Percentiles rank a stretch among this genome's conserved stretches.
Evolutionary conservation across 2,329 filamentous ascomycete species (phyloP).

Genomic region (Ilyonectria mors-panacis): DNA sequence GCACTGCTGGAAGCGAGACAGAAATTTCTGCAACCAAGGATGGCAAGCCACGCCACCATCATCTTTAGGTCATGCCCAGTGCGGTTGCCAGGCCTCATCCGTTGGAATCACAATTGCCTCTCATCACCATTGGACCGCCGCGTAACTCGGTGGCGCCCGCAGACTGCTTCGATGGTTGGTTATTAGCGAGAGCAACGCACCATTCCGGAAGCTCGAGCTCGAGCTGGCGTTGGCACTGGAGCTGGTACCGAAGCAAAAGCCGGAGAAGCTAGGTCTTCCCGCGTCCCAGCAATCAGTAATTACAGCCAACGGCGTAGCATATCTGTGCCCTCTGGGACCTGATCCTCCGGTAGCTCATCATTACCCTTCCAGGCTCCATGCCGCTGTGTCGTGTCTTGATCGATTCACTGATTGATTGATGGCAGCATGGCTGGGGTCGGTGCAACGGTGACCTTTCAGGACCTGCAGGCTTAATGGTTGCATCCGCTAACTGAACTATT

Average conservation of each 20-base stretch:
- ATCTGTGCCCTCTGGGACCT: background rate
- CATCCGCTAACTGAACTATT: constrained; percentile 23
- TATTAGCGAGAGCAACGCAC: background rate
- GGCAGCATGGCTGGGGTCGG: constrained; percentile 4
- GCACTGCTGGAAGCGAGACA: background rate
- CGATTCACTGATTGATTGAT: constrained; percentile 15
- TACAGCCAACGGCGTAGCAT: background rate
- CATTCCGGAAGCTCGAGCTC: background rate
- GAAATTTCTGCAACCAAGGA: background rate
- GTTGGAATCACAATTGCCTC: background rate
- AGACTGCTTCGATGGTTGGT: background rate
- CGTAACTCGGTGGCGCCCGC: constrained; percentile 13
- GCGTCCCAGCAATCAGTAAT: constrained; percentile 1
- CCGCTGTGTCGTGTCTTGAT: background rate
- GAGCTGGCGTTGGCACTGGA: background rate
- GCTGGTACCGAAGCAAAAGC: background rate
- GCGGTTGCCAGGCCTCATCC: background rate
- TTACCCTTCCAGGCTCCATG: background rate
- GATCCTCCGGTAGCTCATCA: background rate
- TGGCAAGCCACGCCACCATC: background rate
- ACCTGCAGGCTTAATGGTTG: constrained; percentile 17
- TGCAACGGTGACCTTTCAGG: constrained; percentile 10
- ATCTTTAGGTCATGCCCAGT: background rate
- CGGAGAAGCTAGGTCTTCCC: background rate
- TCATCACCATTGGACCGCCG: constrained; percentile 5